Conservation (phyloP, 2,329 filamentous ascomycete species). For the Cercospora zeina region DNA sequence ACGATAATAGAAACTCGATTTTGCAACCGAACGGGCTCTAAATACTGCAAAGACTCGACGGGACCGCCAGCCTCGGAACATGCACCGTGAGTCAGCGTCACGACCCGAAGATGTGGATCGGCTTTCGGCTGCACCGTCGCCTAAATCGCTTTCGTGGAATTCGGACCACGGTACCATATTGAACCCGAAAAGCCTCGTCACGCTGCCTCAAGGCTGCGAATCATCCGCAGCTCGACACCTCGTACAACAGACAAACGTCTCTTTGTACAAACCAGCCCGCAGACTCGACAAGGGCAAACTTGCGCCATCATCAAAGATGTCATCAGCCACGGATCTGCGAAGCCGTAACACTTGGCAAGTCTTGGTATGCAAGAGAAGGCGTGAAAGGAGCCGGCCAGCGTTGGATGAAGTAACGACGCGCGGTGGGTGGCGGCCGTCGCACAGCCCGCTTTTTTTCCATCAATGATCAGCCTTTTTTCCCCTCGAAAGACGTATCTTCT, state of each 20-base stretch:
- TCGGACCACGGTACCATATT: neutral
- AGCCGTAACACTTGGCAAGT: conserved; percentile 4
- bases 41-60: neutral
- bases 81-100: neutral
- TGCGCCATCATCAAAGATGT: conserved; percentile 4
- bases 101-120: neutral
- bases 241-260: neutral
- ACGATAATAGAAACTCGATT: too few relatives aligned
- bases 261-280: neutral
- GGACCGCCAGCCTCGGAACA: neutral
- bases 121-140: neutral
- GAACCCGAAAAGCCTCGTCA: neutral
- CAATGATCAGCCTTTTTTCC: neutral
- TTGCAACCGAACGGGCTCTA: too few relatives aligned
- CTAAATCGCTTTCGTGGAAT: neutral
- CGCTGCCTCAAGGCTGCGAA: neutral
- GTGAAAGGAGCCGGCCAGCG: neutral
- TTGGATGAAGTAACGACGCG: neutral
- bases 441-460: neutral
- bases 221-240: neutral
- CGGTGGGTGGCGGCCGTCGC: neutral
- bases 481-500: neutral
- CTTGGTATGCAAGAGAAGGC: conserved; percentile 1
- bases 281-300: neutral
- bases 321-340: conserved; percentile 2